Conservation (phyloP, 2,329 filamentous ascomycete species). For the Hypoxylon sp. region DNA sequence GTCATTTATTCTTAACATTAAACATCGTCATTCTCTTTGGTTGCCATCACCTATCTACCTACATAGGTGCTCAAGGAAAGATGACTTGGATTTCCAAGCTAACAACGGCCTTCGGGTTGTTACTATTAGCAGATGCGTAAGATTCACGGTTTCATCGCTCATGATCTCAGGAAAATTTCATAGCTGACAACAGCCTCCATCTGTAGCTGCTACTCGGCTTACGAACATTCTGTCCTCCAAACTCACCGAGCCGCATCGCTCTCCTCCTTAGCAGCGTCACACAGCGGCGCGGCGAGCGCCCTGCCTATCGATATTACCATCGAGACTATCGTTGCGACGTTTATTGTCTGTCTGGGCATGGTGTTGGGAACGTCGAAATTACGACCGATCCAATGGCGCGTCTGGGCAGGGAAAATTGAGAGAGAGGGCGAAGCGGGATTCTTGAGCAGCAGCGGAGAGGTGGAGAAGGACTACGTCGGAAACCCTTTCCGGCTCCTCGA, state of each 20-base stretch:
- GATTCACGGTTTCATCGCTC: constrained; percentile 53
- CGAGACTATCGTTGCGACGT: constrained; percentile 85
- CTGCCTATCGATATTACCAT: constrained; percentile 89
- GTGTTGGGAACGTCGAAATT: constrained; percentile 83
- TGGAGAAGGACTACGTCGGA: constrained; percentile 77
- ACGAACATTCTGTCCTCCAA: constrained; percentile 87
- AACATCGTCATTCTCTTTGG: constrained; percentile 6
- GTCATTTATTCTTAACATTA: constrained; percentile 28
- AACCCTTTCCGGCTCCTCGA: constrained; percentile 88
- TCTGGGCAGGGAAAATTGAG: constrained; percentile 89
- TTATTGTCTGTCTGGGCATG: constrained; percentile 86
- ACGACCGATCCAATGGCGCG: constrained; percentile 86
- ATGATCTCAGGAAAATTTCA: neutral
- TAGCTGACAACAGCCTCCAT: constrained; percentile 38
- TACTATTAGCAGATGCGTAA: constrained; percentile 91
- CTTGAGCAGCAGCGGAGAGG: constrained; percentile 71
- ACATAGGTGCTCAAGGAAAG: constrained; percentile 28
- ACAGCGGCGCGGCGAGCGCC: constrained; percentile 60
- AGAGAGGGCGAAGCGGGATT: constrained; percentile 76
- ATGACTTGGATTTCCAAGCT: constrained; percentile 82
- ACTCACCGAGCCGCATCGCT: constrained; percentile 67
- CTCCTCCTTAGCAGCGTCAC: constrained; percentile 61
- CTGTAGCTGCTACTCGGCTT: constrained; percentile 91
- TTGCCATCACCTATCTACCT: constrained; percentile 12
- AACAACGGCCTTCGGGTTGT: constrained; percentile 79